phyloP scores from a whole-genome alignment of 345 rosid genomes.

The Erucastrum elatum region DNA sequence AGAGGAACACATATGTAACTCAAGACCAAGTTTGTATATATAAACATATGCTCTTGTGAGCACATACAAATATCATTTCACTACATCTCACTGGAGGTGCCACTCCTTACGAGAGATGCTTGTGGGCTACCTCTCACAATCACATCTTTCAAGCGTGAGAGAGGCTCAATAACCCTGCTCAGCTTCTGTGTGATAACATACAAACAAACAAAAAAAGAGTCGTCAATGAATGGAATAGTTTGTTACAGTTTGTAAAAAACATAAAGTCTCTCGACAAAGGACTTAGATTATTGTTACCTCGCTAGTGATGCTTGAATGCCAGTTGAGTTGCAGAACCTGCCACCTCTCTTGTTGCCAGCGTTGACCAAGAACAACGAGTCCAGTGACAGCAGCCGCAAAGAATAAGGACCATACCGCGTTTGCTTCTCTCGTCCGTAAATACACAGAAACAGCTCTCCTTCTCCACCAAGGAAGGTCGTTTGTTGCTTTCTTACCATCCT shows the following conservation, averaged over 20 bases:
- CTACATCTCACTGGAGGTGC: slow-evolving; percentile 52
- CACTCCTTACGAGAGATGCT: slow-evolving; percentile 58
- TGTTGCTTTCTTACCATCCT: slow-evolving; percentile 12
- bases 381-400: slow-evolving; percentile 90
- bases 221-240: neutral
- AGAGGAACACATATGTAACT: slow-evolving; percentile 7
- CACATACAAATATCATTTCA: slow-evolving; percentile 7
- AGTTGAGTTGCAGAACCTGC: slow-evolving; percentile 80
- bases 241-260: neutral
- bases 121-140: slow-evolving; percentile 71
- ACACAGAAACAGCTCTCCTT: slow-evolving; percentile 73
- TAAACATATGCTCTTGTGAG: slow-evolving; percentile 16
- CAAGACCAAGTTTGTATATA: slow-evolving; percentile 24
- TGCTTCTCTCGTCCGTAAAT: slow-evolving; percentile 76
- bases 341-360: slow-evolving; percentile 96
- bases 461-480: slow-evolving; percentile 90
- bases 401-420: slow-evolving; percentile 89
- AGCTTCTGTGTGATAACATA: slow-evolving; percentile 51
- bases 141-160: slow-evolving; percentile 74
- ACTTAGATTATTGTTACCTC: slow-evolving; percentile 50
- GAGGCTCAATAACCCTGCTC: slow-evolving; percentile 65
- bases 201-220: neutral
- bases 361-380: slow-evolving; percentile 91
- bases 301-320: slow-evolving; percentile 62
- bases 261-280: neutral